Percentiles rank a stretch among this genome's conserved stretches.
Conservation (phyloP, 1,139 yeast genomes). For the Pneumocystis sp. region DNA sequence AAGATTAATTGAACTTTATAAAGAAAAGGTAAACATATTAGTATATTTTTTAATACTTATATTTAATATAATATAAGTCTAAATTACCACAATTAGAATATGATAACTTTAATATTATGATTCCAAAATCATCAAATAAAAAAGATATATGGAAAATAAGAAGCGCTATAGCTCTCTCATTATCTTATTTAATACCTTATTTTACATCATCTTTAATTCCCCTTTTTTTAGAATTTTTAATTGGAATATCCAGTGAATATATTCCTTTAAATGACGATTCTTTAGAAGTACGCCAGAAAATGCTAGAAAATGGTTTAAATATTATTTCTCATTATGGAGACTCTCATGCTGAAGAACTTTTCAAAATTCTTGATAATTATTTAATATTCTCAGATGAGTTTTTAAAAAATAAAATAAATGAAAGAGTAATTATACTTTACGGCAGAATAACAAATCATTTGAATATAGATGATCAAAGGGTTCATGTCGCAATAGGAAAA, state of each 20-base stretch:
- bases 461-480: constrained; percentile 45
- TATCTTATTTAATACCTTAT: neutral
- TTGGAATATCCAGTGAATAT: constrained; percentile 36
- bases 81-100: constrained; percentile 27
- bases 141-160: constrained; percentile 74
- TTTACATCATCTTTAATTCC: neutral
- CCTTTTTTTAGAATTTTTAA: constrained; percentile 26
- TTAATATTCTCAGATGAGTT: constrained; percentile 27
- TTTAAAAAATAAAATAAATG: constrained; percentile 51
- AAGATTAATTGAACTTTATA: neutral
- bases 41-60: neutral
- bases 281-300: constrained; percentile 57
- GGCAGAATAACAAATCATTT: constrained; percentile 82
- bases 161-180: constrained; percentile 37
- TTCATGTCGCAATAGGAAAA: constrained; percentile 48
- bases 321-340: constrained; percentile 54
- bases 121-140: constrained; percentile 44
- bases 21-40: neutral
- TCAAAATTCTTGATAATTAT: constrained; percentile 59
- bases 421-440: constrained; percentile 68
- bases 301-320: constrained; percentile 78
- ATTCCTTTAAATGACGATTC: constrained; percentile 58
- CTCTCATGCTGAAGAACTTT: constrained; percentile 47
- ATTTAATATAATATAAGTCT: neutral
- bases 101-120: constrained; percentile 67